These are phyloP conservation scores for Malus sieversii DNA, from an alignment of 306 rosid species.

Conservation along the genomic window DNA sequence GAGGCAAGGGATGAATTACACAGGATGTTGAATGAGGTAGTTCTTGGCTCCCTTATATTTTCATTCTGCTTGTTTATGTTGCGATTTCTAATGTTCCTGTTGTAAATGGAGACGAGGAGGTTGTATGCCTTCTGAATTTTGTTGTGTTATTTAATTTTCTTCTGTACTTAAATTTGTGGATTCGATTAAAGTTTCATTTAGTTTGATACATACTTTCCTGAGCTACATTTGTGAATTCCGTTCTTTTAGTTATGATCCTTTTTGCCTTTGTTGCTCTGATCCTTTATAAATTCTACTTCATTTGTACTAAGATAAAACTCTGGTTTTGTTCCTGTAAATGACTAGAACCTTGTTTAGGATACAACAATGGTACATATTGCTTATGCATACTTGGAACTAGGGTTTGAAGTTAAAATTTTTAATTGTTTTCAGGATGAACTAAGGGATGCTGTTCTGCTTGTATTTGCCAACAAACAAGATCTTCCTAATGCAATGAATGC, in stretches of 20 bases:
- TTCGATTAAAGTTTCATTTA: not conserved
- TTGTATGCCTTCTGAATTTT: not conserved
- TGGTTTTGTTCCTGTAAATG: not conserved
- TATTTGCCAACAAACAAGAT: constrained; percentile 98
- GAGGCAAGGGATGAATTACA: constrained; percentile 99
- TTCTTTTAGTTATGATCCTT: not conserved
- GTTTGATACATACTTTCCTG: not conserved
- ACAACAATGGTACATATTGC: not conserved
- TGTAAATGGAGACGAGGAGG: not conserved
- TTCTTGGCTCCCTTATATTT: not conserved
- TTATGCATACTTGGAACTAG: not conserved
- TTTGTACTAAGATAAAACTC: not conserved
- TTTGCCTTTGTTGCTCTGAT: too few species aligned
- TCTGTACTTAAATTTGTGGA: not conserved
- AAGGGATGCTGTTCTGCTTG: constrained; percentile 93
- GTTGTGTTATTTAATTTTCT: not conserved
- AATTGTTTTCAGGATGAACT: constrained; percentile 72
- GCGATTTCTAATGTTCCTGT: not conserved
- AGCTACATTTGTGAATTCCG: not conserved
- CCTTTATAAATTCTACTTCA: not conserved
- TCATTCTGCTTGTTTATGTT: not conserved
- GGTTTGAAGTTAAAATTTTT: constrained; percentile 4
- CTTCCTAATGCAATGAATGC: constrained; percentile 99
- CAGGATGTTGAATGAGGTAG: constrained; percentile 96
- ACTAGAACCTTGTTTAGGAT: not conserved